A percentile compares a stretch with the other conserved stretches of the same genome.
phyloP scores from a whole-genome alignment of 2,329 filamentous ascomycete species.

The Fusarium sarcochroum region DNA sequence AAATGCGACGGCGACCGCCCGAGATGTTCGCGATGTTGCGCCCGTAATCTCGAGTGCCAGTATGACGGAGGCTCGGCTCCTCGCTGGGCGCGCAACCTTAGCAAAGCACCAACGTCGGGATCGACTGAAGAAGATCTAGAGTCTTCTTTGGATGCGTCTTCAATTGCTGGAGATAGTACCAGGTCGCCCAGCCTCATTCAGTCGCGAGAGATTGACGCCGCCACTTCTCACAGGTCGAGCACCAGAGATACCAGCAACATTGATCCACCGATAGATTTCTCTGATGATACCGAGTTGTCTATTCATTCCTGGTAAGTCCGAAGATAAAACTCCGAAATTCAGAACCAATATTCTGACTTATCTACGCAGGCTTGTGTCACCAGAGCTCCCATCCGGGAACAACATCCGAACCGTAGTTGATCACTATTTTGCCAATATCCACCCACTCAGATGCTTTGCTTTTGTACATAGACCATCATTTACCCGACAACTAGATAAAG shows the following conservation, averaged over 20 bases:
- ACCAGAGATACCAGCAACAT: conserved; percentile 41
- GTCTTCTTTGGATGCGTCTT: conserved; percentile 39
- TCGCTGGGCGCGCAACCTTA: conserved; percentile 55
- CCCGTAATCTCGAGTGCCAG: conserved; percentile 54
- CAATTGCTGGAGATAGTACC: conserved; percentile 34
- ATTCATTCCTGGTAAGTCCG: conserved; percentile 46
- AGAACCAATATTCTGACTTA: conserved; percentile 10
- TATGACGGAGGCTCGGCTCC: conserved; percentile 57
- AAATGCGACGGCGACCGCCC: conserved; percentile 60
- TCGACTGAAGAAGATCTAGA: conserved; percentile 44
- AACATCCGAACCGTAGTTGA: conserved; percentile 56
- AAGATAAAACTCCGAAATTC: background rate
- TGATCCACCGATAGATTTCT: conserved; percentile 44
- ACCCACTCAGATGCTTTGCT: conserved; percentile 58
- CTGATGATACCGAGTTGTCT: conserved; percentile 47
- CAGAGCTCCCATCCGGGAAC: conserved; percentile 52
- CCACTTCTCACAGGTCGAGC: conserved; percentile 37
- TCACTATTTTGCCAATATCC: conserved; percentile 58
- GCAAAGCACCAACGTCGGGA: conserved; percentile 43
- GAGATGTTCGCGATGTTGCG: conserved; percentile 54
- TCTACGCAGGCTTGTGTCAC: conserved; percentile 51
- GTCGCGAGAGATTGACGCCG: conserved; percentile 44
- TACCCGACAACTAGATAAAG: conserved; percentile 56
- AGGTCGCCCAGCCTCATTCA: conserved; percentile 46
- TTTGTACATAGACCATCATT: conserved; percentile 59